phyloP scores from a whole-genome alignment of 1,139 yeast species.

The Candida sp. region DNA sequence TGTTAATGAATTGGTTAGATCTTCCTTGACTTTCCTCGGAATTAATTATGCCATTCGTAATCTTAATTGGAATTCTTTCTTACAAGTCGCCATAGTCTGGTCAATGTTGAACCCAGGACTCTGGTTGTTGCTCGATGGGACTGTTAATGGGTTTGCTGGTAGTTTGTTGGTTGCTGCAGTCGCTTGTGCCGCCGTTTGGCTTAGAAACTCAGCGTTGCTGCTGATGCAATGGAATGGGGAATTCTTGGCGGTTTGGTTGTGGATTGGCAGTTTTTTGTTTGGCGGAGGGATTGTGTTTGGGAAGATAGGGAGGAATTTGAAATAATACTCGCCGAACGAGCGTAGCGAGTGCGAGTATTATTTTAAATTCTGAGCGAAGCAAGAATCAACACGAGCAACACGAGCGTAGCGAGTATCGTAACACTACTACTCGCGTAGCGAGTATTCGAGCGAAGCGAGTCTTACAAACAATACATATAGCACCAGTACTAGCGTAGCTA shows the following conservation, averaged over 20 bases:
- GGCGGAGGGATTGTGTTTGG: slow-evolving; percentile 70
- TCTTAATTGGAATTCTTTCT: slow-evolving; percentile 73
- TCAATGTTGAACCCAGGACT: slow-evolving; percentile 71
- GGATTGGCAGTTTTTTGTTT: slow-evolving; percentile 63
- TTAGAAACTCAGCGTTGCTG: slow-evolving; percentile 22
- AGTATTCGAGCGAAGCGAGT: too few relatives aligned
- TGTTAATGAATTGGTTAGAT: slow-evolving; percentile 45
- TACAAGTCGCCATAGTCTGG: slow-evolving; percentile 78
- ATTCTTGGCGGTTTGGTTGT: slow-evolving; percentile 38
- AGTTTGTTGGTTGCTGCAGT: slow-evolving; percentile 40
- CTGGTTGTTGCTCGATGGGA: slow-evolving; percentile 79
- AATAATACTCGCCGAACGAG: neutral
- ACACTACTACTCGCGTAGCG: too few relatives aligned
- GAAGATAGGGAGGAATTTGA: slow-evolving; percentile 59
- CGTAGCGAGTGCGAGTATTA: neutral
- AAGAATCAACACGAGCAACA: too few relatives aligned
- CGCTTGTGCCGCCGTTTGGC: slow-evolving; percentile 35
- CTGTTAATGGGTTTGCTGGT: slow-evolving; percentile 60
- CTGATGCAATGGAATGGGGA: slow-evolving; percentile 16
- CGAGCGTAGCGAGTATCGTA: too few relatives aligned
- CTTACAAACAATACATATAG: too few relatives aligned
- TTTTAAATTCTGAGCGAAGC: too few relatives aligned
- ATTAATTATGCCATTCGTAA: slow-evolving; percentile 80
- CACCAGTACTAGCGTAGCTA: too few relatives aligned
- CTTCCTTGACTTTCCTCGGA: slow-evolving; percentile 76